Base-by-base conservation (phyloP, 129 eudicot genomes). In the Cynara cardunculus region DNA sequence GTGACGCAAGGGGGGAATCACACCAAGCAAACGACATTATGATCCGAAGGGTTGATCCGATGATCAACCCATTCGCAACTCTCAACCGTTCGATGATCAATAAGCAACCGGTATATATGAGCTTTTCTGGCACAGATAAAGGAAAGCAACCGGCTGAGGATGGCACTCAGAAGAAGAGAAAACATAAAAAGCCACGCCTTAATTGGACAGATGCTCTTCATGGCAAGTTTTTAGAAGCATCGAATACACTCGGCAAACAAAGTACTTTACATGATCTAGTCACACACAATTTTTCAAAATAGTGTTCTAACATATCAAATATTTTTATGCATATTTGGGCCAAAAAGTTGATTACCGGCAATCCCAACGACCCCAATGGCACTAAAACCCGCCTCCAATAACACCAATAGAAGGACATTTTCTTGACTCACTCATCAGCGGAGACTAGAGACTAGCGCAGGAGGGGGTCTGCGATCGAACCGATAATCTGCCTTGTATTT, bases 81-180 rank as follows among this genome's bases (percentile, higher is more conserved):
- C 4, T 32, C 28, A 27, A 65, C 37, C 6, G 14, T 30, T 13
- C 74, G 21, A 31, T 19, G 27, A 71, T 32, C 27, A n/a, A 34
- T 32, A 10, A 71, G 10, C 34, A 68, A 49, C 73, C 73, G 27
- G 16, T 62, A 26, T 72, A 37, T 80, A 30, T 32, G 84, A 65
- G 35, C 35, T 8, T 80, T 41, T 2, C 21, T 9, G 13, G 13
- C 11, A 69, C 16, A 72, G 65, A 72, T 72, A 34, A 72, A 72
- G 73, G 84, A 72, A 80, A 80, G 35, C 30, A 74, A 66, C 35
- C 74, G 28, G 13, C 19, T 41, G 75, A 73, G 18, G 75, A 81
- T 66, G 69, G 66, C 22, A 31, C n/a, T 74, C 0, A 11, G 18
- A 67, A 74, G 67, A 44, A 18, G 70, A 80, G 46, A 35, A 35